Evolutionary conservation across 768 basidiomycete species (phyloP).

Genomic region (Agrocybe praecox): DNA sequence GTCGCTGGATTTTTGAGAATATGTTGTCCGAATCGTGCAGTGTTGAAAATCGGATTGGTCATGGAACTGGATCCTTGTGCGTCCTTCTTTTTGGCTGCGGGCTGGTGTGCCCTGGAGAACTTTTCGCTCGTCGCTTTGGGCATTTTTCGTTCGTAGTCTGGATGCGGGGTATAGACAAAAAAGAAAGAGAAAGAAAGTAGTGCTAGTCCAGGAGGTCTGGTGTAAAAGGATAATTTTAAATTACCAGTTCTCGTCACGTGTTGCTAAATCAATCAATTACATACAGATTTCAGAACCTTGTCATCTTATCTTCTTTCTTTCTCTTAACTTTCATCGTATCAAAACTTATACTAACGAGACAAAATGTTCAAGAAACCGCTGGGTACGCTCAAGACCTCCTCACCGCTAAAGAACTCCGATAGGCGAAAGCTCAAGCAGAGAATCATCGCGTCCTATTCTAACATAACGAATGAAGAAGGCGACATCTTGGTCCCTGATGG

Average conservation of each 20-base stretch:
- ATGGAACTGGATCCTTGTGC: constrained; percentile 44
- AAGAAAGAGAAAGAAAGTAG: neutral
- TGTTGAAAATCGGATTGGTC: constrained; percentile 93
- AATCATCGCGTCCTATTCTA: constrained; percentile 45
- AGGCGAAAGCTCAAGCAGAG: constrained; percentile 71
- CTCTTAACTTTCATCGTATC: neutral
- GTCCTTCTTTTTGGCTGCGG: constrained; percentile 54
- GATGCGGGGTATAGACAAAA: neutral
- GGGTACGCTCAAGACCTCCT: constrained; percentile 70
- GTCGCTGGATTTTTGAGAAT: constrained; percentile 94
- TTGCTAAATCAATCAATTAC: too few species aligned
- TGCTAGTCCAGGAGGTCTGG: too few species aligned
- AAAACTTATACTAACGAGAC: neutral
- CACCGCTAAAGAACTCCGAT: constrained; percentile 75
- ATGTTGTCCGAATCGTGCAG: constrained; percentile 95
- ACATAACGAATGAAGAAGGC: constrained; percentile 55
- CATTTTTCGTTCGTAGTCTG: constrained; percentile 41
- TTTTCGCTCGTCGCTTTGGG: constrained; percentile 79
- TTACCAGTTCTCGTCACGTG: too few species aligned
- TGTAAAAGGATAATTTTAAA: too few species aligned
- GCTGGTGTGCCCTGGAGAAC: constrained; percentile 70
- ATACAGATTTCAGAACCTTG: too few species aligned
- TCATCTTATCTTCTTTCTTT: neutral
- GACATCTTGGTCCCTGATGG: constrained; percentile 78
- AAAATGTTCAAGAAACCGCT: constrained; percentile 82